Base-by-base conservation (phyloP, 2,329 filamentous ascomycete species). In the Podosphaera leucotricha region DNA sequence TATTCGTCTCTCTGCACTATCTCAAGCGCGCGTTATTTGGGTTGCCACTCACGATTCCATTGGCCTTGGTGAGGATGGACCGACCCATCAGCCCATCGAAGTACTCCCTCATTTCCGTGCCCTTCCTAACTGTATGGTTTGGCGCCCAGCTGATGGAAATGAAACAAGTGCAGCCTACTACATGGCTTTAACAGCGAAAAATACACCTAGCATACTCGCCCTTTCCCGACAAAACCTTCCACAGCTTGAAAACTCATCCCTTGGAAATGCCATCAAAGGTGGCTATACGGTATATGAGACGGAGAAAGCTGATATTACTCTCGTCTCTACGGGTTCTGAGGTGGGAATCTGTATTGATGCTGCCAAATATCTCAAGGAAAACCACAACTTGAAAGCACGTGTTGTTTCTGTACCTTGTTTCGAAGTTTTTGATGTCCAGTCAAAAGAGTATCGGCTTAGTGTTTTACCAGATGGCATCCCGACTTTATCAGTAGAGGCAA, bases 41-140 rank as follows among this genome's bases (percentile, higher is more conserved):
- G 74, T 95, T 56, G 87, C 90, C 58, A 95, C 87, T 55, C 87
- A 95, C 74, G 87, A 95, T 73, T 94, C 87, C 53, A 98, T 98
- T 57, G 90, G 90, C 71, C 83, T 95, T 54, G 90, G 90, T 66
- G 90, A 98, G 70, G 90, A 98, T 60, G 90, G 90, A 51, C 87
- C 90, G 55, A 98, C 90, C 46, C 90, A 98, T 69, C 90, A 98
- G 74, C 90, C 90, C 63, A 93, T 98, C 56, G 90, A 98, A 77
- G 93, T 85, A 38, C 77, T 95, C 51, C 80, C 86, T 48, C 90
- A 95, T 68, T 95, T 95, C 84, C 87, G 90, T 63, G 90, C 90
- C 52, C 75, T 95, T 55, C 90, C 90, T 60, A 98, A 98, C 79
- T 82, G 80, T 72, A 93, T 95, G 83, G 87, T 95, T 58, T 95